Evolutionary conservation across 805 yeast species (phyloP), one percentile per base, ranked within the genome.

Genomic region (Priceomyces medius): DNA sequence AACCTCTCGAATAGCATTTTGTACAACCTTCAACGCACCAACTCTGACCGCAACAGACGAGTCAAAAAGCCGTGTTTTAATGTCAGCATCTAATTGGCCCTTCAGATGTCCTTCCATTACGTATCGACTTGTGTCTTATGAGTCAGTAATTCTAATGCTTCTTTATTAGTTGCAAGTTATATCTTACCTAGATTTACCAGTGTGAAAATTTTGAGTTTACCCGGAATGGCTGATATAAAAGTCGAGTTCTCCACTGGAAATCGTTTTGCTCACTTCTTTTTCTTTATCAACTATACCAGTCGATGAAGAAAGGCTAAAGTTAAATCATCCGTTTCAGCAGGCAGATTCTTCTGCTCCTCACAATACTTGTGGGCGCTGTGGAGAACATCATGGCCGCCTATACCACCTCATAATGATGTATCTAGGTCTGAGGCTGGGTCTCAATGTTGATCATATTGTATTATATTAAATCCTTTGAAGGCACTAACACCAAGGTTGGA

Each of bases 231-330:
- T 31, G 24, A 28, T 29, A 23, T 29, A 32, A 17, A 19, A 13
- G 14, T n/a, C 14, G 33, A 29, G 33, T 16, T 29, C 18, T 16
- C 20, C 16, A 14, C 36, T 33, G 20, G 19, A 18, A n/a, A 23
- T 29, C 40, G 8, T 21, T 21, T 21, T 21, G 9, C 9, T 21
- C 9, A 9, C 6, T 21, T 14, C 14, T 31, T 23, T 40, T 37
- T 66, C 71, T 45, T 55, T 53, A 73, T 72, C 80, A 76, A 74
- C 80, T 76, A 75, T 71, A 64, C 71, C 79, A 75, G 79, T 72
- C 79, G 64, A 71, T 73, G 79, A 76, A 61, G 79, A 73, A 52
- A 63, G 74, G 65, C 67, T 64, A 55, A 45, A 59, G 55, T 53
- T 54, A 32, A 50, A 42, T 55, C 63, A 59, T 60, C 75, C 70